These are phyloP conservation scores for Keqinozyma sinolaborantium DNA, from an alignment of 1,139 yeast genomes.

Conservation along the genomic window DNA sequence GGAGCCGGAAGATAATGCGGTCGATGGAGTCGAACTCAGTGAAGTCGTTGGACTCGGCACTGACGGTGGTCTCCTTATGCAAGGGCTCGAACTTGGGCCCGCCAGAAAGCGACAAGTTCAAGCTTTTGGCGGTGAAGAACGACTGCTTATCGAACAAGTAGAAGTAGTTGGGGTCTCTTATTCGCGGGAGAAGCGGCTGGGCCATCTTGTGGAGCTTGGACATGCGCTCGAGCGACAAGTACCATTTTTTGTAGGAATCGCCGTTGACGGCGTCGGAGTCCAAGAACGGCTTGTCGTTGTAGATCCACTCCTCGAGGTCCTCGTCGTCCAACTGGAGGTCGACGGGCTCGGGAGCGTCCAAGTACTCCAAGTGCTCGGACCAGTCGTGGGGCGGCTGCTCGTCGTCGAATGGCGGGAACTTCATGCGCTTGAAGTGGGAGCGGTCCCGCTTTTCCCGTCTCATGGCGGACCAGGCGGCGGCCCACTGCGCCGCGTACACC, in stretches of 20 bases:
- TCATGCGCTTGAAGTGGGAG: conserved; percentile 83
- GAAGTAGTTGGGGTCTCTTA: conserved; percentile 52
- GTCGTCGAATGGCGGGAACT: conserved; percentile 95
- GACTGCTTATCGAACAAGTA: conserved; percentile 75
- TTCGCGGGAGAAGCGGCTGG: conserved; percentile 62
- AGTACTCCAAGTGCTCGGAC: conserved; percentile 70
- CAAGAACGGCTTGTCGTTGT: conserved; percentile 70
- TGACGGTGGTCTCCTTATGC: conserved; percentile 52
- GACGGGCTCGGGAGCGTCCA: conserved; percentile 70
- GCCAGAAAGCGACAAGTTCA: conserved; percentile 85
- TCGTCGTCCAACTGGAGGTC: conserved; percentile 62
- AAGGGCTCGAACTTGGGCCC: conserved; percentile 96
- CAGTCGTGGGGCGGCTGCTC: conserved; percentile 92
- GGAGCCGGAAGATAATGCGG: conserved; percentile 74
- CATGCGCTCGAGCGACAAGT: conserved; percentile 58
- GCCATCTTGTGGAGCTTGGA: conserved; percentile 64
- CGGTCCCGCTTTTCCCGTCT: conserved; percentile 90
- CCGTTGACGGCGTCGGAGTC: conserved; percentile 63
- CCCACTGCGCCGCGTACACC: conserved; percentile 93
- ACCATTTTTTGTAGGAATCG: conserved; percentile 74
- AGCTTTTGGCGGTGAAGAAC: conserved; percentile 85
- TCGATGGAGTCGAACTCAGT: conserved; percentile 90
- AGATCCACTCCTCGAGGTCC: conserved; percentile 70
- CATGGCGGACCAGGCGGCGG: conserved; percentile 89
- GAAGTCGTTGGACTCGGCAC: conserved; percentile 70